Evolutionary conservation across 257 asterid species (phyloP).

Genomic region (Parsonsia alboflavescens): DNA sequence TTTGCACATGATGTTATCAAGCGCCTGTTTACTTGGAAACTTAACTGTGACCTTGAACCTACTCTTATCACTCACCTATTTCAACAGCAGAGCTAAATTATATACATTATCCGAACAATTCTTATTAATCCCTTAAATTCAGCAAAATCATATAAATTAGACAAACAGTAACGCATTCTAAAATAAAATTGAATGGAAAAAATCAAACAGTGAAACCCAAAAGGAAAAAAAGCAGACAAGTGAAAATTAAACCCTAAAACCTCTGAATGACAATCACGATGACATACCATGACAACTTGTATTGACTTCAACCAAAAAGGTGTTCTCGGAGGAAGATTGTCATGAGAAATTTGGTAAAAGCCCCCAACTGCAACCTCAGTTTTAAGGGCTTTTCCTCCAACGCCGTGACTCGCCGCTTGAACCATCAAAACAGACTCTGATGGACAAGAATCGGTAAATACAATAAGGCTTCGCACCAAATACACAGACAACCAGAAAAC

Average conservation of each 20-base stretch:
- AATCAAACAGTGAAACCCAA: neutral
- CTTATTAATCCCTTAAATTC: neutral
- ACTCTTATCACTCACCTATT: slow-evolving; percentile 24
- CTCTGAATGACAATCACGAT: no score
- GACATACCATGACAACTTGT: slow-evolving; percentile 16
- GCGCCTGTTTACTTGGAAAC: slow-evolving; percentile 18
- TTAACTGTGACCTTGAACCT: slow-evolving; percentile 18
- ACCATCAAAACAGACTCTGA: slow-evolving; percentile 17
- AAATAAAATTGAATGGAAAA: neutral
- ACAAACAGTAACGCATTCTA: neutral
- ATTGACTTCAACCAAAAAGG: slow-evolving; percentile 26
- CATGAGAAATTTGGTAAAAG: slow-evolving; percentile 21
- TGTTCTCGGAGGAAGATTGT: slow-evolving; percentile 21
- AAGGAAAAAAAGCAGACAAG: neutral
- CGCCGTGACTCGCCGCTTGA: slow-evolving; percentile 14
- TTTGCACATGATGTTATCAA: slow-evolving; percentile 6
- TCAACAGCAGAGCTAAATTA: neutral
- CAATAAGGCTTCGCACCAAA: neutral
- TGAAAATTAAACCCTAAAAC: slow-evolving; percentile 10
- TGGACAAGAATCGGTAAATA: neutral
- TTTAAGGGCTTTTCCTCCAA: slow-evolving; percentile 5
- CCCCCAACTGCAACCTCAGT: slow-evolving; percentile 18
- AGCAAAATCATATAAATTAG: neutral
- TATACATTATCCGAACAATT: neutral
- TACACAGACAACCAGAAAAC: neutral